Evolutionary conservation across 1,284 basidiomycete genomes (phyloP), one percentile per base, ranked within the genome.

Genomic region (Leucoagaricus sp.): DNA sequence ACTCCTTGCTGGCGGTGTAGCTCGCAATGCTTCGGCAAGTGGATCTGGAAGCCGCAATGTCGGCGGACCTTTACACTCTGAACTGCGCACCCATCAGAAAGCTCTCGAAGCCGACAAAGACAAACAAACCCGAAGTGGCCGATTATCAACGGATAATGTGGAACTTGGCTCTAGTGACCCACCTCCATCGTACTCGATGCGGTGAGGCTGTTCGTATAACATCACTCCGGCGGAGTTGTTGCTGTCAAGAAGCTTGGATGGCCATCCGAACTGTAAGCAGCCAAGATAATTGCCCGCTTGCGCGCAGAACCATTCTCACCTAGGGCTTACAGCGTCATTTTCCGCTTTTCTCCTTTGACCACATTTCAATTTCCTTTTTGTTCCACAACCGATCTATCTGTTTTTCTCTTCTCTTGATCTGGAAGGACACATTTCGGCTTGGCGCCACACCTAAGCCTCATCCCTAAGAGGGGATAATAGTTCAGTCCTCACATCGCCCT

Each of bases 71-170:
- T 59, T 68, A 7, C 62, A 67, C 49, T 61, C 57, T 17, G 64
- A 66, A 5, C 60, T 69, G 63, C 62, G 62, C 6, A 60, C 65
- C 28, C 64, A 63, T 49, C 70, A 71, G 60, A 72, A 71, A 55
- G 64, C 64, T 3, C 60, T 72, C n/a, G 67, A 70, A 52, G 61
- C 63, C 13, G 61, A 72, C 41, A 38, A 64, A 17, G 64, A 70
- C 49, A 63, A 64, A 42, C 45, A 38, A 36, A 15, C 19, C 12
- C 6, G 29, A 7, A 26, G n/a, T 4, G 45, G 53, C 9, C 34
- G 31, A 25, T 4, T 42, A 12, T 47, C 42, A 6, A 41, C 38
- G n/a, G n/a, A n/a, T n/a, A n/a, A n/a, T n/a, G n/a, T n/a, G 13
- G 49, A 57, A 15, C n/a, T 23, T 21, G 40, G n/a, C n/a, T n/a